These are phyloP conservation scores for Talaromyces rugulosus DNA, from an alignment of 2,329 filamentous ascomycete species.

Conservation along the genomic window DNA sequence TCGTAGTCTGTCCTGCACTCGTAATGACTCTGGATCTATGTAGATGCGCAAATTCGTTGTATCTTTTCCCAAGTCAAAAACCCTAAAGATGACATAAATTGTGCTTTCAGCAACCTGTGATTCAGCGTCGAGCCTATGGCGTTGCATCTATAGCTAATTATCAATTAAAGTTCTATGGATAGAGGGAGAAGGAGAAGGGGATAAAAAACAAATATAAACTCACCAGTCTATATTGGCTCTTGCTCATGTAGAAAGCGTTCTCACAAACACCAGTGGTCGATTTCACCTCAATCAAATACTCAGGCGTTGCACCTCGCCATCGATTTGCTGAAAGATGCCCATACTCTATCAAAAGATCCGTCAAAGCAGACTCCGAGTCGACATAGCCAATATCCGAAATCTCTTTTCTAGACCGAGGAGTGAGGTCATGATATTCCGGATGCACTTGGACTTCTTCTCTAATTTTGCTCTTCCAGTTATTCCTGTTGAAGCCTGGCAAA, in stretches of 20 bases:
- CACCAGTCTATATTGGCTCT: conserved; percentile 41
- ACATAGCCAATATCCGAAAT: conserved; percentile 36
- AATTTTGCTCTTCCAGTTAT: conserved; percentile 51
- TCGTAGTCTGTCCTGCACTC: neutral
- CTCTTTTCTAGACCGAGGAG: conserved; percentile 38
- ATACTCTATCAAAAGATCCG: neutral
- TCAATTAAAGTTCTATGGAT: neutral
- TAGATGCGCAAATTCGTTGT: conserved; percentile 33
- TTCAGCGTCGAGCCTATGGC: neutral
- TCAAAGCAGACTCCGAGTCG: neutral
- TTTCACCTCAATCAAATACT: conserved; percentile 52
- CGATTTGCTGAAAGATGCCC: conserved; percentile 30
- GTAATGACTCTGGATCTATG: conserved; percentile 31
- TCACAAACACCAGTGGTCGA: conserved; percentile 37
- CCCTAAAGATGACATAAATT: conserved; percentile 42
- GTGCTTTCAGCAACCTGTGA: neutral
- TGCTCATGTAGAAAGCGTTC: conserved; percentile 47
- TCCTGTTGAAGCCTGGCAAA: conserved; percentile 28
- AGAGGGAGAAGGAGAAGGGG: neutral
- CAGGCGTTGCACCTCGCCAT: conserved; percentile 32
- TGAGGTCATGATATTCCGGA: conserved; percentile 38
- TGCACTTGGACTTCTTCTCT: conserved; percentile 37
- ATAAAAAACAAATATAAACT: conserved; percentile 15
- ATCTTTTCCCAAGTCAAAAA: conserved; percentile 32
- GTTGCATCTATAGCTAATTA: neutral